These are phyloP conservation scores for Candida ortonii DNA, from an alignment of 805 yeast species.

Conservation along the genomic window DNA sequence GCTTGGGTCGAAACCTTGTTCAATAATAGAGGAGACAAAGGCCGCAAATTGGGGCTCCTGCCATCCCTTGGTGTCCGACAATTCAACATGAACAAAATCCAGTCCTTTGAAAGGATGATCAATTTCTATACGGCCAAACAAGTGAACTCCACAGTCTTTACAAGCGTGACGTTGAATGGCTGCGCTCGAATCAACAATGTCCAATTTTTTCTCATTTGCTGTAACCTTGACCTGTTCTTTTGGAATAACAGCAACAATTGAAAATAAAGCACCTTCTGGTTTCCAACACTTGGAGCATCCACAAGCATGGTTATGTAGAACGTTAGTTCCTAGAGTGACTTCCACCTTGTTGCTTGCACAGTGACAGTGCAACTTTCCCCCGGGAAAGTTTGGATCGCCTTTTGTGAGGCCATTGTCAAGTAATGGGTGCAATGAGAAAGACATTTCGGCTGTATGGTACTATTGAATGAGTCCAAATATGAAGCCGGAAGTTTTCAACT, in stretches of 20 bases:
- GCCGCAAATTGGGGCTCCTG: conserved; percentile 13
- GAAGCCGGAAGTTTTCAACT: too few species aligned
- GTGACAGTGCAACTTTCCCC: conserved; percentile 11
- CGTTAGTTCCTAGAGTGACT: conserved; percentile 10
- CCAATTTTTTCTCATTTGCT: conserved; percentile 8
- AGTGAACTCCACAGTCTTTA: conserved; percentile 11
- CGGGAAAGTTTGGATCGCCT: conserved; percentile 9
- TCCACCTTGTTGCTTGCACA: conserved; percentile 10
- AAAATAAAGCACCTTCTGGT: conserved; percentile 9
- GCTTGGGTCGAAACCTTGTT: conserved; percentile 14
- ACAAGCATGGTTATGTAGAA: conserved; percentile 13
- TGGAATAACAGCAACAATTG: conserved; percentile 12
- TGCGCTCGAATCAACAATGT: conserved; percentile 8
- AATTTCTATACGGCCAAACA: conserved; percentile 10
- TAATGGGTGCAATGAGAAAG: too few species aligned
- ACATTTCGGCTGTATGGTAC: too few species aligned
- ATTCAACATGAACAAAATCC: conserved; percentile 11
- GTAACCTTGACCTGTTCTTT: conserved; percentile 10
- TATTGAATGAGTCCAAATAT: too few species aligned
- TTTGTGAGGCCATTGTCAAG: conserved; percentile 10
- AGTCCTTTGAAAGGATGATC: conserved; percentile 12
- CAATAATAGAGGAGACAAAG: conserved; percentile 12
- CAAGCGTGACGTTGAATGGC: conserved; percentile 13
- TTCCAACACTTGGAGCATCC: conserved; percentile 14
- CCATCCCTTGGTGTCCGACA: conserved; percentile 12